Percentiles rank a stretch among this genome's conserved stretches.
These are phyloP conservation scores for Oryza glaberrima DNA, from an alignment of 176 grass and related monocot genomes.

Conservation along the genomic window DNA sequence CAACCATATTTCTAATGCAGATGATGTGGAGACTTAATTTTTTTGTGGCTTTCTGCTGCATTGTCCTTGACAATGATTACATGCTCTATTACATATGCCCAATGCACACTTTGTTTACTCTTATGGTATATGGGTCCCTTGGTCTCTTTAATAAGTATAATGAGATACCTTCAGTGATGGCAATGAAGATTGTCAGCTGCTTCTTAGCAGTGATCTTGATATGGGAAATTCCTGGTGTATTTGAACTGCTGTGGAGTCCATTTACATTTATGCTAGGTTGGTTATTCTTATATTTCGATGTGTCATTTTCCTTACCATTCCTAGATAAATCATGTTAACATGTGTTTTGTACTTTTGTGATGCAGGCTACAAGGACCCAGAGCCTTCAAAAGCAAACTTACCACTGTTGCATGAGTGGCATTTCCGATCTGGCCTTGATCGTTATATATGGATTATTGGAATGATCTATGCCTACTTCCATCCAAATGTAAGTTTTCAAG, in stretches of 20 bases:
- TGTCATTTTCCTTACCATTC: slow-evolving; percentile 6
- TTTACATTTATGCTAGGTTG: slow-evolving; percentile 75
- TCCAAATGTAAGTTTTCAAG: slow-evolving; percentile 63
- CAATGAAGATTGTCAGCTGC: slow-evolving; percentile 57
- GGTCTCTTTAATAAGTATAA: slow-evolving; percentile 84
- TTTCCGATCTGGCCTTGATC: slow-evolving; percentile 87
- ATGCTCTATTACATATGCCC: slow-evolving; percentile 87
- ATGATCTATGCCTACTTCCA: slow-evolving; percentile 96
- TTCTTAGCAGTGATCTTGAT: slow-evolving; percentile 72
- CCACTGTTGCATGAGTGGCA: slow-evolving; percentile 82
- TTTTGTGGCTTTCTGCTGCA: slow-evolving; percentile 75
- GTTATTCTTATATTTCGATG: slow-evolving; percentile 6
- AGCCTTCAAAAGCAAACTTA: slow-evolving; percentile 64
- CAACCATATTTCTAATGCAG: slow-evolving; percentile 49
- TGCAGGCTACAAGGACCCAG: slow-evolving; percentile 76
- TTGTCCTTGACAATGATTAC: slow-evolving; percentile 87
- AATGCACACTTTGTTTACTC: slow-evolving; percentile 89
- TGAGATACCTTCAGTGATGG: slow-evolving; percentile 67
- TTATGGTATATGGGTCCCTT: slow-evolving; percentile 84
- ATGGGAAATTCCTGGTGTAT: slow-evolving; percentile 90
- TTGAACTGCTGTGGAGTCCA: slow-evolving; percentile 72
- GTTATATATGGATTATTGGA: slow-evolving; percentile 90
- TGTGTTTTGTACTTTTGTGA: background rate
- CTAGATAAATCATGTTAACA: slow-evolving; percentile 2
- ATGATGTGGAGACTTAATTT: slow-evolving; percentile 96